These are phyloP conservation scores for Phytophthora boehmeriae DNA, from an alignment of 352 stramenopile genomes.

Conservation along the genomic window DNA sequence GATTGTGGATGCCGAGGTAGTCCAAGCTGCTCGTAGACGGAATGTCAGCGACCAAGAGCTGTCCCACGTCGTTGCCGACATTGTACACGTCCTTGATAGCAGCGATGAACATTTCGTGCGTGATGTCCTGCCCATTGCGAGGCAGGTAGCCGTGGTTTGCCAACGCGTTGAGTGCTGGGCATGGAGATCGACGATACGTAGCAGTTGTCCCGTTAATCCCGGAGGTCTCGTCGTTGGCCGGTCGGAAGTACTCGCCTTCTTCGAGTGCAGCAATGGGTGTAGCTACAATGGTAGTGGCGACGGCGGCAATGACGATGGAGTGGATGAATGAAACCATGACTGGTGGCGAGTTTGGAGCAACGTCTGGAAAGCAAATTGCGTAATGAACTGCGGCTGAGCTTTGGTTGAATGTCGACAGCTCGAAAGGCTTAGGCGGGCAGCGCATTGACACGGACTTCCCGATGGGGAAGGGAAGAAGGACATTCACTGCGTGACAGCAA, in stretches of 20 bases:
- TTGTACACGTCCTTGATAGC: slow-evolving; percentile 42
- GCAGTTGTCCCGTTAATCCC: slow-evolving; percentile 31
- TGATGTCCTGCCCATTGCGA: slow-evolving; percentile 47
- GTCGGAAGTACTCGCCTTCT: slow-evolving; percentile 36
- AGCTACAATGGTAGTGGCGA: slow-evolving; percentile 6
- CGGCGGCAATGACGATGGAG: slow-evolving; percentile 11
- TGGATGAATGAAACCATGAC: slow-evolving; percentile 13
- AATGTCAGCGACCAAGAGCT: slow-evolving; percentile 28
- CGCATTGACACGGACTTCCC: too few relatives aligned
- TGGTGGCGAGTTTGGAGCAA: slow-evolving; percentile 1
- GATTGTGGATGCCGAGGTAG: slow-evolving; percentile 49
- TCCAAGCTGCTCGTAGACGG: slow-evolving; percentile 38
- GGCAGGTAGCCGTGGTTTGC: slow-evolving; percentile 56
- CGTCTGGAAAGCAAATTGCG: slow-evolving; percentile 13
- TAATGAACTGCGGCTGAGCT: slow-evolving; percentile 22
- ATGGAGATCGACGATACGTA: slow-evolving; percentile 39
- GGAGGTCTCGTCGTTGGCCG: slow-evolving; percentile 22
- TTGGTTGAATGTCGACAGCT: background rate
- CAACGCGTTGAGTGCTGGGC: slow-evolving; percentile 52
- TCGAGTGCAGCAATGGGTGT: slow-evolving; percentile 19
- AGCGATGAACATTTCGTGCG: slow-evolving; percentile 20
- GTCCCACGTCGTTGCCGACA: slow-evolving; percentile 25
- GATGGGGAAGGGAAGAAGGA: too few relatives aligned
- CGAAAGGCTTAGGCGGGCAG: too few relatives aligned
- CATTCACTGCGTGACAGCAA: too few relatives aligned